Percentiles rank a stretch among this genome's conserved stretches.
These are phyloP conservation scores for Phytophthora pluvialis DNA, from an alignment of 352 stramenopile genomes.

Conservation along the genomic window DNA sequence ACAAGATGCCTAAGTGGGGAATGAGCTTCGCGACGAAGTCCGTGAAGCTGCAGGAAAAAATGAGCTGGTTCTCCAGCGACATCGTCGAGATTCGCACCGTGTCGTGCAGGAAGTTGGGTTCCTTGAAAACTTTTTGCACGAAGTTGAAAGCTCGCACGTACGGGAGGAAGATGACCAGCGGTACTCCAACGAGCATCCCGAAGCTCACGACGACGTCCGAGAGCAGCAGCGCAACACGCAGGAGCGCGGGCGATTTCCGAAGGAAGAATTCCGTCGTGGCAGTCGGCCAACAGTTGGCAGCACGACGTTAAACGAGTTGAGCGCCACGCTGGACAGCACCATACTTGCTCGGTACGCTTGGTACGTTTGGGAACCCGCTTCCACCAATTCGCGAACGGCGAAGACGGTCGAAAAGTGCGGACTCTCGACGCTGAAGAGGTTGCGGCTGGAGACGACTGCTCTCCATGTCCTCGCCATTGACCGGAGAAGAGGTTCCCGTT, in stretches of 20 bases:
- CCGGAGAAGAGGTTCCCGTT: neutral
- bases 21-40: slow-evolving; percentile 24
- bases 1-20: slow-evolving; percentile 19
- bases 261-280: slow-evolving; percentile 24
- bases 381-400: slow-evolving; percentile 26
- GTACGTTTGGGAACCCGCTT: slow-evolving; percentile 33
- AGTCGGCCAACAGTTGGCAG: slow-evolving; percentile 32
- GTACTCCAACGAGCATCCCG: slow-evolving; percentile 24
- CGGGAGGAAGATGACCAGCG: slow-evolving; percentile 21
- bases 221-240: slow-evolving; percentile 9
- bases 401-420: slow-evolving; percentile 35
- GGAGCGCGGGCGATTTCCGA: slow-evolving; percentile 2
- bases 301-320: slow-evolving; percentile 21
- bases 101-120: slow-evolving; percentile 14
- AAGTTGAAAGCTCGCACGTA: slow-evolving; percentile 27
- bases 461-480: slow-evolving; percentile 1
- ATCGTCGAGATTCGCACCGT: slow-evolving; percentile 13
- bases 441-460: slow-evolving; percentile 19
- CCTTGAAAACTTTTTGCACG: neutral
- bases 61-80: slow-evolving; percentile 17
- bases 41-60: slow-evolving; percentile 9
- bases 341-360: slow-evolving; percentile 34
- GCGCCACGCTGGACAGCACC: slow-evolving; percentile 4
- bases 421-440: slow-evolving; percentile 34
- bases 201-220: slow-evolving; percentile 26